These are phyloP conservation scores for Mariannaea elegans DNA, from an alignment of 2,329 filamentous ascomycete species.

Conservation along the genomic window DNA sequence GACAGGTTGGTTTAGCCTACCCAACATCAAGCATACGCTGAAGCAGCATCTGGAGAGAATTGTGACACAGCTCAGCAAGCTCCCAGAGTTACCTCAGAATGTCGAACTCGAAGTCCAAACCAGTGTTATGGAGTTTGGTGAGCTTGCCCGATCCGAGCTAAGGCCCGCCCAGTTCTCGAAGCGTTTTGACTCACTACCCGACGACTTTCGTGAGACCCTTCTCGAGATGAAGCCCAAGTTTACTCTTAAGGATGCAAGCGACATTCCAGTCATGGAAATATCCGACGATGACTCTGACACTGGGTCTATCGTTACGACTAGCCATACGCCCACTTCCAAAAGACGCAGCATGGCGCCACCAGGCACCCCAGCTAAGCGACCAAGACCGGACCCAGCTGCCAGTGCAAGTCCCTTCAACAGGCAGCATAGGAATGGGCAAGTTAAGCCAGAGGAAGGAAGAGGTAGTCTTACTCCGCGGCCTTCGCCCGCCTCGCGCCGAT, in stretches of 20 bases:
- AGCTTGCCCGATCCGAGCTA: slow-evolving; percentile 60
- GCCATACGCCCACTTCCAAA: slow-evolving; percentile 42
- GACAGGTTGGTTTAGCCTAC: slow-evolving; percentile 48
- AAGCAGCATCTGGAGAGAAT: slow-evolving; percentile 60
- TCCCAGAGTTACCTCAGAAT: slow-evolving; percentile 75
- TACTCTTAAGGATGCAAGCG: slow-evolving; percentile 50
- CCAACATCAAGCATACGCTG: slow-evolving; percentile 64
- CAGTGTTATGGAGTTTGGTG: slow-evolving; percentile 66
- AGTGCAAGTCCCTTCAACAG: slow-evolving; percentile 15
- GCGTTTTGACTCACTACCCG: slow-evolving; percentile 56
- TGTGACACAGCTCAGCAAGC: slow-evolving; percentile 59
- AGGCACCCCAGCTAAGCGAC: slow-evolving; percentile 48
- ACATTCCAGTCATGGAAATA: slow-evolving; percentile 50
- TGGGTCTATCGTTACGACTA: slow-evolving; percentile 33
- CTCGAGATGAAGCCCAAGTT: slow-evolving; percentile 58
- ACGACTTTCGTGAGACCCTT: slow-evolving; percentile 60
- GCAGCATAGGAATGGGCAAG: slow-evolving; percentile 13
- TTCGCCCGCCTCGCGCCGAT: slow-evolving; percentile 20
- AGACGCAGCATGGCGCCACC: slow-evolving; percentile 39
- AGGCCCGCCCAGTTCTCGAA: slow-evolving; percentile 53
- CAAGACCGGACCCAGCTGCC: slow-evolving; percentile 32
- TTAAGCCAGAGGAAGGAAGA: slow-evolving; percentile 53
- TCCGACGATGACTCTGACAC: slow-evolving; percentile 51
- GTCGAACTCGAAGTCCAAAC: slow-evolving; percentile 72
- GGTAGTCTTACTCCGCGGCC: slow-evolving; percentile 29